phyloP scores from a whole-genome alignment of 257 asterid species.

The Cinchona pubescens region DNA sequence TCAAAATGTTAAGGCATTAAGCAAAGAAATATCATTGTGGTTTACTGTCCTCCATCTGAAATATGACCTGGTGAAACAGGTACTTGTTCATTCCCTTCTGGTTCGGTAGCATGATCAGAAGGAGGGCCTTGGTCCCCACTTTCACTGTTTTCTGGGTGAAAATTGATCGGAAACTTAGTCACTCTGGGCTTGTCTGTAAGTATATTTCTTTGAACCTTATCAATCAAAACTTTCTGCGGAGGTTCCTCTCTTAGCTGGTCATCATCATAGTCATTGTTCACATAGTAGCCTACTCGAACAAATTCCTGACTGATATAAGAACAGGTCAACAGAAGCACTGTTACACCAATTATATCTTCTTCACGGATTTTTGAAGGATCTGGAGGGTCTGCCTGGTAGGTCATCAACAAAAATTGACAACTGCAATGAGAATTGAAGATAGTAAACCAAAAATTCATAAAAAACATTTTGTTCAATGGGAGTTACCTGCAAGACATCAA shows the following conservation, averaged over 20 bases:
- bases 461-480: neutral
- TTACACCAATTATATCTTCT: constrained; percentile 92
- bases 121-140: constrained; percentile 60
- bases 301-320: constrained; percentile 92
- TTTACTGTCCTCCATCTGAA: constrained; percentile 37
- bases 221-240: constrained; percentile 79
- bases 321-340: constrained; percentile 89
- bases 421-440: neutral
- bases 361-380: constrained; percentile 93
- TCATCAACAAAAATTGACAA: neutral
- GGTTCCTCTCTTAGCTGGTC: constrained; percentile 87
- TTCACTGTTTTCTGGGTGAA: constrained; percentile 67
- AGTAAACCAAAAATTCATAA: constrained; percentile 5
- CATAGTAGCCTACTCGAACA: constrained; percentile 89
- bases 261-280: constrained; percentile 80
- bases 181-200: constrained; percentile 89
- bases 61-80: constrained; percentile 36
- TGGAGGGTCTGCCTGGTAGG: constrained; percentile 87
- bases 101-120: constrained; percentile 49
- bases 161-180: constrained; percentile 83
- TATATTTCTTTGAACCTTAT: constrained; percentile 80
- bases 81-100: constrained; percentile 43
- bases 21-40: constrained; percentile 11
- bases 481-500: constrained; percentile 80
- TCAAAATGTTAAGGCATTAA: neutral